phyloP scores from a whole-genome alignment of 164 flowering plant species.

The Sextonia rubra region DNA sequence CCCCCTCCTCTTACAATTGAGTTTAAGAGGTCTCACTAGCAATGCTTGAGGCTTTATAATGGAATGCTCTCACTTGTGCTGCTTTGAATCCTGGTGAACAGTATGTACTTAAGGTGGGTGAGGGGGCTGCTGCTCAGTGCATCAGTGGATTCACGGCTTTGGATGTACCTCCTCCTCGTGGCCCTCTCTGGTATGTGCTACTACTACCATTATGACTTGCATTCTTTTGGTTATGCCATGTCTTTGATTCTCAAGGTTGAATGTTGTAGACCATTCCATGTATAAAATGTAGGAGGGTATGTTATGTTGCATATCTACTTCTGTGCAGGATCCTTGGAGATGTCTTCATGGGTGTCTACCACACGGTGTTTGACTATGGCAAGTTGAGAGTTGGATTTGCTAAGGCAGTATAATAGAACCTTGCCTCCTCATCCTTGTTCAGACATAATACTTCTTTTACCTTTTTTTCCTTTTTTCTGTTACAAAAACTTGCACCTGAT shows the following conservation, averaged over 20 bases:
- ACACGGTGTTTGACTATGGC: slow-evolving; percentile 50
- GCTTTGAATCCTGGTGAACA: slow-evolving; percentile 15
- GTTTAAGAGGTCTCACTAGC: not conserved
- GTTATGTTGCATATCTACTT: not conserved
- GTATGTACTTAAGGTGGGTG: slow-evolving; percentile 66
- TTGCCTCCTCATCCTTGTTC: too few relatives aligned
- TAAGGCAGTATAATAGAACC: slow-evolving; percentile 27
- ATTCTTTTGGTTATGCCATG: not conserved
- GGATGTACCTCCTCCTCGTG: slow-evolving; percentile 68
- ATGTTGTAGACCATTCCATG: not conserved
- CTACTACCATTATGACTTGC: not conserved
- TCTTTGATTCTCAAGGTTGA: not conserved
- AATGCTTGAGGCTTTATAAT: not conserved
- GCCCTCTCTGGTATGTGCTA: slow-evolving; percentile 54
- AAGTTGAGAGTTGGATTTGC: slow-evolving; percentile 48
- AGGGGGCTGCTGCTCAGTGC: slow-evolving; percentile 60
- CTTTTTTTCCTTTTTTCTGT: too few relatives aligned
- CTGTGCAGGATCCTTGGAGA: slow-evolving; percentile 51
- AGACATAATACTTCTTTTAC: too few relatives aligned
- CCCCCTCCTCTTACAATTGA: too few relatives aligned
- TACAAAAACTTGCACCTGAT: too few relatives aligned
- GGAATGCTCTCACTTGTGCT: too few relatives aligned
- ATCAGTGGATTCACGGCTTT: slow-evolving; percentile 68
- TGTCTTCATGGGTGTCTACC: slow-evolving; percentile 49
- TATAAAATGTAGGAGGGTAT: not conserved